These are phyloP conservation scores for Jacaranda mimosifolia DNA, from an alignment of 257 asterid genomes.

Conservation along the genomic window DNA sequence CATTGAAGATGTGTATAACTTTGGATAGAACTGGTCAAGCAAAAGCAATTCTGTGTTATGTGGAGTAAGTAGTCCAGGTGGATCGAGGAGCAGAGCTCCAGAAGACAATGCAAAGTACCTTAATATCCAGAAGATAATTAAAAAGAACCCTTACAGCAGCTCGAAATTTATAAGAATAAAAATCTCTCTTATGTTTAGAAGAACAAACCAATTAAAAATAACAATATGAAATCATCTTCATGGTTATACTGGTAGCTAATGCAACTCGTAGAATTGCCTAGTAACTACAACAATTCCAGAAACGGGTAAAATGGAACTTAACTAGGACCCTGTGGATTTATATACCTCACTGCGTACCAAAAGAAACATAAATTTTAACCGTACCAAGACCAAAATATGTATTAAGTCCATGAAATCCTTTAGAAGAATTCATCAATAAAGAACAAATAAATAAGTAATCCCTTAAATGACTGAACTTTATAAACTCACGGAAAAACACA, in stretches of 20 bases:
- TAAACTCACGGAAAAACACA: not conserved
- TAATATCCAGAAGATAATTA: not conserved
- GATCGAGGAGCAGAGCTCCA: not conserved
- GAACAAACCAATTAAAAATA: not conserved
- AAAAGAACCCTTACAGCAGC: not conserved
- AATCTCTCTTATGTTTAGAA: not conserved
- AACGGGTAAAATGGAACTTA: not conserved
- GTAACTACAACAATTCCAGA: not conserved
- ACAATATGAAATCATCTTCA: conserved; percentile 6
- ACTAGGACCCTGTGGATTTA: not conserved
- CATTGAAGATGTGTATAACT: not conserved
- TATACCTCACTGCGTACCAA: not conserved
- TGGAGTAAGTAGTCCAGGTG: not conserved
- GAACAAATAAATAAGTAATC: not conserved
- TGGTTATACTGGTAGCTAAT: conserved; percentile 16
- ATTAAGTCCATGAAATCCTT: not conserved
- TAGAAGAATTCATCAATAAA: not conserved
- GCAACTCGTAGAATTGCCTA: conserved; percentile 22
- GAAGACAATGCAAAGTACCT: not conserved
- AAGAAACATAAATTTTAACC: not conserved
- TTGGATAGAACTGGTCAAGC: conserved; percentile 8
- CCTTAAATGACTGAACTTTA: not conserved
- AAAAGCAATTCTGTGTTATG: conserved; percentile 3
- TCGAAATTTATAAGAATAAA: not conserved
- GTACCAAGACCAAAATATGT: not conserved